These are phyloP conservation scores for Phytopythium kandeliae DNA, from an alignment of 352 stramenopile species.

Conservation along the genomic window DNA sequence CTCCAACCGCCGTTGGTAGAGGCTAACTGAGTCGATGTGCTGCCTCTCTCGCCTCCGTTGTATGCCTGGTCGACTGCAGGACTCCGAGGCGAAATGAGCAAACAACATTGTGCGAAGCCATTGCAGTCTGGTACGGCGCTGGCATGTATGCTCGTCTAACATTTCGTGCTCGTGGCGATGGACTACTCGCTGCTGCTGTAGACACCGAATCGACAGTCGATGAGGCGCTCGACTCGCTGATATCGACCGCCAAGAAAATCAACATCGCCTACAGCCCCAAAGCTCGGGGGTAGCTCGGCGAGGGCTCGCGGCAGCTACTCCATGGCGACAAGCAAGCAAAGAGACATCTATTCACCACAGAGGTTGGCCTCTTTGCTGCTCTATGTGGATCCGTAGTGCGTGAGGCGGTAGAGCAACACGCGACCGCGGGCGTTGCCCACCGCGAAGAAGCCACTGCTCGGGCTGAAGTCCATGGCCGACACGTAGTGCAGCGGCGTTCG, in stretches of 20 bases:
- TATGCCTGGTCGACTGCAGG: not conserved
- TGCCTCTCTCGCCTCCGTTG: no score
- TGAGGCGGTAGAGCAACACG: conserved; percentile 95
- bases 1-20: no score
- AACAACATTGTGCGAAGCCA: conserved; percentile 5
- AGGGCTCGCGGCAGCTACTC: not conserved
- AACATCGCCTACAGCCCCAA: conserved; percentile 33
- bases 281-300: not conserved
- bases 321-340: not conserved
- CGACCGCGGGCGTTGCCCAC: conserved; percentile 96
- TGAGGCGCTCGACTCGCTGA: conserved; percentile 46
- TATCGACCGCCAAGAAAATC: conserved; percentile 59
- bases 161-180: not conserved
- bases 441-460: conserved; percentile 91
- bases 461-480: conserved; percentile 95
- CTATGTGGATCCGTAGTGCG: conserved; percentile 91
- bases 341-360: conserved; percentile 9
- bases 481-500: conserved; percentile 97
- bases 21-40: no score
- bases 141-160: not conserved
- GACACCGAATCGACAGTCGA: conserved; percentile 36
- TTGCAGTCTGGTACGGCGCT: not conserved
- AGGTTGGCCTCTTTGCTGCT: conserved; percentile 10
- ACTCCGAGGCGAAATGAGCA: not conserved
- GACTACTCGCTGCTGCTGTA: not conserved